phyloP scores from a whole-genome alignment of 31 red algal species.

The Bonnemaisonia californica region DNA sequence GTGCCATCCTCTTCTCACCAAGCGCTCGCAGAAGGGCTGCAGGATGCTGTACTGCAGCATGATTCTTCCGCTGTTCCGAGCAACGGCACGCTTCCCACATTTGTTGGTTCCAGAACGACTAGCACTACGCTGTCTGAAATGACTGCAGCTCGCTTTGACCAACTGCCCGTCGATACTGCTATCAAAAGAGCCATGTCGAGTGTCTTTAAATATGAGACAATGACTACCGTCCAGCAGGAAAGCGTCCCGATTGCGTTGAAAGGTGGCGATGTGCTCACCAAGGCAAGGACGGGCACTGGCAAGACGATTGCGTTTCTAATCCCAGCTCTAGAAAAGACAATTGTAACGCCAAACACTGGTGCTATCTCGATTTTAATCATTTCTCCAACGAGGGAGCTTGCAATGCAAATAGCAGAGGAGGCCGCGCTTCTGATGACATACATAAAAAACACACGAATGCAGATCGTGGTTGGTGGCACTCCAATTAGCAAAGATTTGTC shows the following conservation, averaged over 20 bases:
- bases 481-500: conserved; percentile 36
- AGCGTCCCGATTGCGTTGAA: conserved; percentile 66
- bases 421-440: conserved; percentile 47
- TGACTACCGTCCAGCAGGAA: conserved; percentile 69
- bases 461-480: conserved; percentile 58
- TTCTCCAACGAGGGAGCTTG: conserved; percentile 79
- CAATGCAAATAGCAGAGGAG: conserved; percentile 58
- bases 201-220: conserved; percentile 64
- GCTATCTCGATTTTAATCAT: conserved; percentile 59
- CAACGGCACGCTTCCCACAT: no score
- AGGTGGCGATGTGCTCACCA: conserved; percentile 74
- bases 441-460: conserved; percentile 3
- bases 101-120: conserved; percentile 10
- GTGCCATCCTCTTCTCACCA: no score
- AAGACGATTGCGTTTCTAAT: conserved; percentile 89
- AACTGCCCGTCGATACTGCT: conserved; percentile 34
- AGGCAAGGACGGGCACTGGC: conserved; percentile 80
- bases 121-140: conserved; percentile 41
- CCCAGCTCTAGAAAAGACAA: conserved; percentile 62
- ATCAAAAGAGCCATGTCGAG: conserved; percentile 35
- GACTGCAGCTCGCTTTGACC: conserved; percentile 34
- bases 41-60: no score
- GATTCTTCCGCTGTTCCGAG: no score
- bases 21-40: no score
- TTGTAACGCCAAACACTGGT: conserved; percentile 1